Conservation (phyloP, 352 stramenopile species). For the Lagenidium sp. region DNA sequence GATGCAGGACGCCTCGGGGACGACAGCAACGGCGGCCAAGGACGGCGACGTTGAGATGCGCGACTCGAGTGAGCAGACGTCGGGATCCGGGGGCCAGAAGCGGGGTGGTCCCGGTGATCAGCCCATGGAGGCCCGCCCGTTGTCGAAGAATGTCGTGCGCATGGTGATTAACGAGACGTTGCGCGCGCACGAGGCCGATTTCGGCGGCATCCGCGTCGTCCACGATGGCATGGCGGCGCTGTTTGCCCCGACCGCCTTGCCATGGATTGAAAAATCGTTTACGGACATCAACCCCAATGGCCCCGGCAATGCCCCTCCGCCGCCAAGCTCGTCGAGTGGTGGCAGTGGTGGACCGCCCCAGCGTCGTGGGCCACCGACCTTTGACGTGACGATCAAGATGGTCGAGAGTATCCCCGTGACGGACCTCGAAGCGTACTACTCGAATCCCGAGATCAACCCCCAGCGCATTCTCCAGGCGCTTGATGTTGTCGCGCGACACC, state of each 20-base stretch:
- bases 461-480: conserved; percentile 58
- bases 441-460: conserved; percentile 45
- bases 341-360: conserved; percentile 1
- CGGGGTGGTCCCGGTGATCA: conserved; percentile 3
- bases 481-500: conserved; percentile 58
- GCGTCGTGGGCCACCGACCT: conserved; percentile 34
- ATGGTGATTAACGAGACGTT: conserved; percentile 54
- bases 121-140: conserved; percentile 17
- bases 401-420: conserved; percentile 46
- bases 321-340: conserved; percentile 9
- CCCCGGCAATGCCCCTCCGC: conserved; percentile 3
- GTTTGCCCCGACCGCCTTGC: conserved; percentile 38
- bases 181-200: conserved; percentile 37
- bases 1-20: conserved; percentile 28
- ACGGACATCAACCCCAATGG: conserved; percentile 43
- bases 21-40: background rate
- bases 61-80: conserved; percentile 5
- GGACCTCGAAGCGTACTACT: conserved; percentile 35
- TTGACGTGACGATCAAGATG: conserved; percentile 62
- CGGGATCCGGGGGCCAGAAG: background rate
- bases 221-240: conserved; percentile 56
- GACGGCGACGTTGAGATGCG: conserved; percentile 30
- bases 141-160: conserved; percentile 40
- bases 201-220: conserved; percentile 43
- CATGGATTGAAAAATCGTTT: conserved; percentile 43